Conservation (phyloP, 495 filamentous ascomycete species). For the Acidomyces sp. region DNA sequence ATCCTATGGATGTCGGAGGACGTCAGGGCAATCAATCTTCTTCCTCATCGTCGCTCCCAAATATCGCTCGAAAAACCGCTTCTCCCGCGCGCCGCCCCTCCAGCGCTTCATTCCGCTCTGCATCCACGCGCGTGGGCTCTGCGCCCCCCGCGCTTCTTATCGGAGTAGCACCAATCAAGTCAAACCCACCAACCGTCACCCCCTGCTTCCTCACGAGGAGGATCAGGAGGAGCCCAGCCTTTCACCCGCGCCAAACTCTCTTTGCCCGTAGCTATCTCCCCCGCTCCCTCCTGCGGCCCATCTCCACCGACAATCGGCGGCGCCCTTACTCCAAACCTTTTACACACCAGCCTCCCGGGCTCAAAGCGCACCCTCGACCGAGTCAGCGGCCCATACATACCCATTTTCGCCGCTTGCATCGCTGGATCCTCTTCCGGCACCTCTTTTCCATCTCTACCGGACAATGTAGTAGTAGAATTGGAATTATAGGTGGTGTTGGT, state of each 20-base stretch:
- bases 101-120: constrained; percentile 73
- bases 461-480: too few relatives aligned
- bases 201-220: too few relatives aligned
- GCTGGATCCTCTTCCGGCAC: constrained; percentile 66
- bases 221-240: too few relatives aligned
- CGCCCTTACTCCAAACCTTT: constrained; percentile 75
- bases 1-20: too few relatives aligned
- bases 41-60: constrained; percentile 76
- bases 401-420: constrained; percentile 74
- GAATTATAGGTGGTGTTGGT: too few relatives aligned
- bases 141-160: constrained; percentile 5
- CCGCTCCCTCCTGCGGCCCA: constrained; percentile 30
- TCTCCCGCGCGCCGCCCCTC: constrained; percentile 72
- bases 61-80: constrained; percentile 86
- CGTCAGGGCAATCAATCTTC: too few relatives aligned
- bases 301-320: constrained; percentile 58
- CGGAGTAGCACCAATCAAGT: too few relatives aligned
- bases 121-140: constrained; percentile 43
- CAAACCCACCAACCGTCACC: too few relatives aligned
- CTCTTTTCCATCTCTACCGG: too few relatives aligned
- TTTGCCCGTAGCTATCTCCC: constrained; percentile 19
- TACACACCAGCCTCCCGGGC: constrained; percentile 76
- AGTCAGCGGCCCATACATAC: constrained; percentile 88
- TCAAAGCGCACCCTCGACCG: constrained; percentile 58
- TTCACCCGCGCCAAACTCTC: constrained; percentile 28